Evolutionary conservation across 192 early-diverging fungal genomes (phyloP).

Genomic region (Irineochytrium annulatum): DNA sequence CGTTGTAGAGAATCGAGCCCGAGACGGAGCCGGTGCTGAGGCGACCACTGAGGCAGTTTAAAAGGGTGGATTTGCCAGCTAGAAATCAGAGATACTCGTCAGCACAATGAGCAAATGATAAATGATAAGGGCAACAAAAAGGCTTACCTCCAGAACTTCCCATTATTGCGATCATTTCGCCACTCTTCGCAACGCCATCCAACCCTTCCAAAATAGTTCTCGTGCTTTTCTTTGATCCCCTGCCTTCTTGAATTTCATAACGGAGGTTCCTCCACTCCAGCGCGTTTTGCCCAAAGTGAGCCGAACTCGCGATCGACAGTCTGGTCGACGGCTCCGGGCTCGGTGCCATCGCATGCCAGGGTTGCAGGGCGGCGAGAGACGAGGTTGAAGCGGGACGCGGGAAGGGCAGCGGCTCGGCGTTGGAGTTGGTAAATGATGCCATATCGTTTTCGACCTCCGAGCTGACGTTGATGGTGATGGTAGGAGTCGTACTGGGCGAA

Average conservation of each 20-base stretch:
- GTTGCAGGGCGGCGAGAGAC: too few relatives aligned
- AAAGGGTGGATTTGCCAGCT: conserved; percentile 42
- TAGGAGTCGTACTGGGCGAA: too few relatives aligned
- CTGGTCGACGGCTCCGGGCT: too few relatives aligned
- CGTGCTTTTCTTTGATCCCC: background rate
- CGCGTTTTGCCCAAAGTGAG: background rate
- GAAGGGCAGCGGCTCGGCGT: too few relatives aligned
- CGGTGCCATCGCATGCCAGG: too few relatives aligned
- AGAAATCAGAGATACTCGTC: background rate
- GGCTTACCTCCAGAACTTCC: conserved; percentile 28
- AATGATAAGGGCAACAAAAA: background rate
- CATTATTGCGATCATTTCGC: conserved; percentile 43
- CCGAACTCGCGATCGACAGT: too few relatives aligned
- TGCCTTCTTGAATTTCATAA: background rate
- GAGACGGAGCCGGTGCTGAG: conserved; percentile 13
- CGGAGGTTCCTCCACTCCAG: background rate
- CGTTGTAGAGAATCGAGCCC: conserved; percentile 74
- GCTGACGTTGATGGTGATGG: too few relatives aligned
- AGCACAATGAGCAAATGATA: background rate
- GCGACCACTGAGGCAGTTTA: conserved; percentile 29
- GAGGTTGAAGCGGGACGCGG: too few relatives aligned
- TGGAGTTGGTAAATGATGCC: too few relatives aligned
- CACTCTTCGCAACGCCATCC: conserved; percentile 1
- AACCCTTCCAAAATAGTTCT: background rate
- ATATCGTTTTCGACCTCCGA: too few relatives aligned